These are phyloP conservation scores for Trifolium repens DNA, from an alignment of 306 rosid species.

Conservation along the genomic window DNA sequence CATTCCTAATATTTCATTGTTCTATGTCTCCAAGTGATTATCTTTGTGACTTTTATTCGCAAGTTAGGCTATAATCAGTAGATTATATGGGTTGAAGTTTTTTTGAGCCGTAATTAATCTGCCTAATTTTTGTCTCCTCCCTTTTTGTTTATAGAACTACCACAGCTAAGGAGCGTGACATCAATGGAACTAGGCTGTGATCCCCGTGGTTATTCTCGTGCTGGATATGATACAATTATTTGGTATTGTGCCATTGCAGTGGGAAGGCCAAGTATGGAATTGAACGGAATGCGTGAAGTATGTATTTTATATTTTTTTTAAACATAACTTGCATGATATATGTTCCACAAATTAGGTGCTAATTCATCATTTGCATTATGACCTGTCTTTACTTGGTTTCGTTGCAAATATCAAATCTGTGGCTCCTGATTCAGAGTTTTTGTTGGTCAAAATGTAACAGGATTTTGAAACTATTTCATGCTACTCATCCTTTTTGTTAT, in stretches of 20 bases:
- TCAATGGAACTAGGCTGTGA: constrained; percentile 95
- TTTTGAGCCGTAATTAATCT: constrained; percentile 27
- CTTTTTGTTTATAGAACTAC: constrained; percentile 63
- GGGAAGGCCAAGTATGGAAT: constrained; percentile 75
- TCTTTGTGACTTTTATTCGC: neutral
- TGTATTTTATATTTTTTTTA: constrained; percentile 43
- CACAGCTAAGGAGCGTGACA: constrained; percentile 72
- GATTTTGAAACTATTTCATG: constrained; percentile 6
- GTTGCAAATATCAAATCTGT: constrained; percentile 17
- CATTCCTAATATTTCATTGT: neutral
- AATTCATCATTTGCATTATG: constrained; percentile 4
- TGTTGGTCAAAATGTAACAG: constrained; percentile 7
- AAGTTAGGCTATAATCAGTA: neutral
- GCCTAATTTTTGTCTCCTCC: constrained; percentile 11
- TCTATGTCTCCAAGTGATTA: neutral
- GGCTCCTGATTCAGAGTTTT: neutral
- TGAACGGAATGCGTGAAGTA: constrained; percentile 92
- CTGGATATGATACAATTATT: constrained; percentile 70
- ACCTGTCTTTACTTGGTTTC: constrained; percentile 25
- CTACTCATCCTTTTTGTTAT: constrained; percentile 10
- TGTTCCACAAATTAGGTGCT: constrained; percentile 9
- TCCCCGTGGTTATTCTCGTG: constrained; percentile 87
- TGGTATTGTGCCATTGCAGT: constrained; percentile 95
- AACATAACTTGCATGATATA: constrained; percentile 20
- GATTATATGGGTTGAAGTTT: neutral